These are phyloP conservation scores for Exophiala dermatitidis DNA, from an alignment of 2,329 filamentous ascomycete genomes.

Conservation along the genomic window DNA sequence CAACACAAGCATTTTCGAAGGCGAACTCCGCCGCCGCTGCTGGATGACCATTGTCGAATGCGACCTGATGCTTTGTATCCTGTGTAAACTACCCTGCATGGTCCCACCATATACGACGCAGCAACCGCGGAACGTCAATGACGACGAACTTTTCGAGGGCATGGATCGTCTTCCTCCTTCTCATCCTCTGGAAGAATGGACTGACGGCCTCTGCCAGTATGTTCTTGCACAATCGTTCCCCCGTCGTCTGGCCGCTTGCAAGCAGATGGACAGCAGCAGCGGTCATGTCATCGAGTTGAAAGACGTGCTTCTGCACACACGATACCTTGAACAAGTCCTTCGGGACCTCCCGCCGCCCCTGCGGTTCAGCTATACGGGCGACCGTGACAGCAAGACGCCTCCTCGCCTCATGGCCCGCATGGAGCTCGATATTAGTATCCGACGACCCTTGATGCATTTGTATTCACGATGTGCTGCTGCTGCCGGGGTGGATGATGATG, in stretches of 20 bases:
- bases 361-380: constrained; percentile 19
- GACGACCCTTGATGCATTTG: constrained; percentile 30
- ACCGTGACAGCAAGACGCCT: constrained; percentile 22
- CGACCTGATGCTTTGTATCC: constrained; percentile 28
- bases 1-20: constrained; percentile 19
- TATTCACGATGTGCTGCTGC: constrained; percentile 27
- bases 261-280: constrained; percentile 13
- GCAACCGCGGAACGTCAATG: constrained; percentile 24
- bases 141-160: constrained; percentile 20
- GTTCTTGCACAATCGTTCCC: constrained; percentile 23
- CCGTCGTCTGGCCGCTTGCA: constrained; percentile 21
- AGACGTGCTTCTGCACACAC: constrained; percentile 20
- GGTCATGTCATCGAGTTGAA: constrained; percentile 6
- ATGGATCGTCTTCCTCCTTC: constrained; percentile 12
- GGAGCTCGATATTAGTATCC: constrained; percentile 29
- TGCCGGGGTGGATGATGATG: constrained; percentile 10
- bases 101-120: constrained; percentile 17
- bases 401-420: constrained; percentile 27
- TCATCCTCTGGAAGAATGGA: constrained; percentile 23
- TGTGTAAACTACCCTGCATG: constrained; percentile 24
- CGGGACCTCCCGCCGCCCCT: constrained; percentile 21
- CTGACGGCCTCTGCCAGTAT: constrained; percentile 24
- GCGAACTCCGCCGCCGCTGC: constrained; percentile 29
- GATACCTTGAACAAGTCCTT: constrained; percentile 22
- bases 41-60: constrained; percentile 31